These are phyloP conservation scores for Lupinus albus DNA, from an alignment of 306 rosid species.

Conservation along the genomic window DNA sequence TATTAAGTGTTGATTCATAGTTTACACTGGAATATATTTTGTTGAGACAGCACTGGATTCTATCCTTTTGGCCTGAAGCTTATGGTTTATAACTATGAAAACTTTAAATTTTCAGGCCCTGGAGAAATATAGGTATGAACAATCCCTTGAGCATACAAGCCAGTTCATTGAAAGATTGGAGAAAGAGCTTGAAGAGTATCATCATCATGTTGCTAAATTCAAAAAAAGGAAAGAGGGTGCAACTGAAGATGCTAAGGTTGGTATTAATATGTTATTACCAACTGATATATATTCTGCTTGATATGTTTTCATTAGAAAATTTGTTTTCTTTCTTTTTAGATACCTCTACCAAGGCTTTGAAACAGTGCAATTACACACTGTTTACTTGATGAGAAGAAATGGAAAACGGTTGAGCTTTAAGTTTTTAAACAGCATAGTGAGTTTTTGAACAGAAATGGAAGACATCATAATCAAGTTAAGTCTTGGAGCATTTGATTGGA, in stretches of 20 bases:
- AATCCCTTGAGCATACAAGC: conserved; percentile 86
- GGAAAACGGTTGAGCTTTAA: conserved; percentile 4
- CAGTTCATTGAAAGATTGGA: conserved; percentile 85
- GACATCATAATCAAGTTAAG: neutral
- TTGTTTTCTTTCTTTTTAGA: neutral
- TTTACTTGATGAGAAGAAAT: neutral
- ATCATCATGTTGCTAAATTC: conserved; percentile 56
- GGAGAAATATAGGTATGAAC: conserved; percentile 69
- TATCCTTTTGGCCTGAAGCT: conserved; percentile 4
- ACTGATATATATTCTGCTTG: conserved; percentile 17
- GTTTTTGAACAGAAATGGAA: no score
- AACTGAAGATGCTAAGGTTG: conserved; percentile 36
- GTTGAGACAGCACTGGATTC: conserved; percentile 10
- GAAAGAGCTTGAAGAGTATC: conserved; percentile 78
- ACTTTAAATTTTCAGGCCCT: conserved; percentile 60
- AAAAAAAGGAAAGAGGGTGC: conserved; percentile 50
- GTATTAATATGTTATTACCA: conserved; percentile 1
- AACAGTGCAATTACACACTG: neutral
- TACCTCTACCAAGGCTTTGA: neutral
- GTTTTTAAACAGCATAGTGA: neutral
- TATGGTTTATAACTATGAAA: conserved; percentile 12
- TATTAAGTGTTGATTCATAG: neutral
- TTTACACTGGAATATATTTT: conserved; percentile 14
- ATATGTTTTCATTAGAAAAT: neutral
- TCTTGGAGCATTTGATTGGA: neutral